Evolutionary conservation across 2,329 filamentous ascomycete genomes (phyloP).

Genomic region (Nemania sp.): DNA sequence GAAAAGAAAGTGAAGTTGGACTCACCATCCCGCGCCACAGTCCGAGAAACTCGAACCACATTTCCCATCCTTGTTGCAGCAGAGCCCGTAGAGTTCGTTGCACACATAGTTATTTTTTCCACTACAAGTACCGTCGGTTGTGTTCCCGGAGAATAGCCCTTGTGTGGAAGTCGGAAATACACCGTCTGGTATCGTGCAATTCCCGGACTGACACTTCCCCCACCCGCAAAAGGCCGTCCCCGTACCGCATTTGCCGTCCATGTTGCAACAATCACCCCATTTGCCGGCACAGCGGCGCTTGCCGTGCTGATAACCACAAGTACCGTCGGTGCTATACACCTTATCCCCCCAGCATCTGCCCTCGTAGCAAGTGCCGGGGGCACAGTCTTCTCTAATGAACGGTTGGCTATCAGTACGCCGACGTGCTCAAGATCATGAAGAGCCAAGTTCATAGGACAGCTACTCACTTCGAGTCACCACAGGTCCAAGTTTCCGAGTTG

Average conservation of each 20-base stretch:
- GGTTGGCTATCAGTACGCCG: background rate
- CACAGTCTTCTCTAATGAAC: slow-evolving; percentile 11
- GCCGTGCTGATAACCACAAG: slow-evolving; percentile 4
- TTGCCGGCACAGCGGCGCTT: slow-evolving; percentile 1
- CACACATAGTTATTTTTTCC: background rate
- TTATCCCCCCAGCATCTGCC: background rate
- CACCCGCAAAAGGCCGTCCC: slow-evolving; percentile 6
- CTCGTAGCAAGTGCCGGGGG: slow-evolving; percentile 14
- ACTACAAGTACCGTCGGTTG: slow-evolving; percentile 6
- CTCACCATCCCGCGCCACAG: slow-evolving; percentile 14
- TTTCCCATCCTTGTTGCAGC: slow-evolving; percentile 6
- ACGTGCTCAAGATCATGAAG: no score
- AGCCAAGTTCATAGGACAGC: background rate
- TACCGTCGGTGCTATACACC: slow-evolving; percentile 5
- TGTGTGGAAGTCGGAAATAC: background rate
- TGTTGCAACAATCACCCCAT: slow-evolving; percentile 14
- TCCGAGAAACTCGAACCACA: background rate
- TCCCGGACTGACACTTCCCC: slow-evolving; percentile 4
- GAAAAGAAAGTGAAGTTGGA: background rate
- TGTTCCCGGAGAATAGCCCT: background rate
- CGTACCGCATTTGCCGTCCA: slow-evolving; percentile 10
- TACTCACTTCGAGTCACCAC: slow-evolving; percentile 7
- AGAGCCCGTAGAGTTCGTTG: slow-evolving; percentile 1
- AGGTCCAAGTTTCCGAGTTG: slow-evolving; percentile 11
- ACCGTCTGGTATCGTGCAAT: background rate